Percentiles rank a stretch among this genome's conserved stretches.
phyloP scores from a whole-genome alignment of 2,329 filamentous ascomycete genomes.

The Incumbomyces lentus region DNA sequence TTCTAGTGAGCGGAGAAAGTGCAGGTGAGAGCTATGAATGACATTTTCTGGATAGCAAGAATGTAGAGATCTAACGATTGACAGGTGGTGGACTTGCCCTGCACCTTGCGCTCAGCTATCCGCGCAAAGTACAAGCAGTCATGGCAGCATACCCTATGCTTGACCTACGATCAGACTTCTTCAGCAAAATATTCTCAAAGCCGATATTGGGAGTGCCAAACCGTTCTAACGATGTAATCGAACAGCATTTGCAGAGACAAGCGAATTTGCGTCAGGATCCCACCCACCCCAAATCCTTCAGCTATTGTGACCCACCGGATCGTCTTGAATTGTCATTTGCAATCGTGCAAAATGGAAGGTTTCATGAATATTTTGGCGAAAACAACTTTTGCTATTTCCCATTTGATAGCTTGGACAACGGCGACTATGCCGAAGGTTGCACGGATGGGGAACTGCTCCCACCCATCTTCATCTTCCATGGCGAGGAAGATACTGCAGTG shows the following conservation, averaged over 20 bases:
- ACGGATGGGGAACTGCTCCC: slow-evolving; percentile 22
- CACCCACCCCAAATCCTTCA: too few species aligned
- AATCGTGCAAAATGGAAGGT: background rate
- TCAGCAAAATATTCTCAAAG: slow-evolving; percentile 9
- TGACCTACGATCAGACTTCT: slow-evolving; percentile 20
- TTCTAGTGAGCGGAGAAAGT: slow-evolving; percentile 24
- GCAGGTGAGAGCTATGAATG: slow-evolving; percentile 9
- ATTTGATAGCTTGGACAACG: background rate
- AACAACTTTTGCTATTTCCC: background rate
- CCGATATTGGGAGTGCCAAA: slow-evolving; percentile 14
- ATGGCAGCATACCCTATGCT: slow-evolving; percentile 27
- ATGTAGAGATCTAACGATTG: background rate
- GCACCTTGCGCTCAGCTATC: slow-evolving; percentile 21
- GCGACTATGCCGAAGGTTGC: slow-evolving; percentile 20
- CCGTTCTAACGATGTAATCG: slow-evolving; percentile 13
- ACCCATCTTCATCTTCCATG: slow-evolving; percentile 28
- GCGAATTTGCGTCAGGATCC: background rate
- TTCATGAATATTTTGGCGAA: background rate
- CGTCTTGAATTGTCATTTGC: background rate
- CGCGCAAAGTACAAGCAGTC: slow-evolving; percentile 24
- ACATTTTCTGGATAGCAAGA: background rate
- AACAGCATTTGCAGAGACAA: slow-evolving; percentile 24
- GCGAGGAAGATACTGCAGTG: slow-evolving; percentile 25
- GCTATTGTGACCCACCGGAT: background rate
- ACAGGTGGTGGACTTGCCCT: slow-evolving; percentile 24